phyloP scores from a whole-genome alignment of 163 green algal genomes.

The Chloromonas sp. region DNA sequence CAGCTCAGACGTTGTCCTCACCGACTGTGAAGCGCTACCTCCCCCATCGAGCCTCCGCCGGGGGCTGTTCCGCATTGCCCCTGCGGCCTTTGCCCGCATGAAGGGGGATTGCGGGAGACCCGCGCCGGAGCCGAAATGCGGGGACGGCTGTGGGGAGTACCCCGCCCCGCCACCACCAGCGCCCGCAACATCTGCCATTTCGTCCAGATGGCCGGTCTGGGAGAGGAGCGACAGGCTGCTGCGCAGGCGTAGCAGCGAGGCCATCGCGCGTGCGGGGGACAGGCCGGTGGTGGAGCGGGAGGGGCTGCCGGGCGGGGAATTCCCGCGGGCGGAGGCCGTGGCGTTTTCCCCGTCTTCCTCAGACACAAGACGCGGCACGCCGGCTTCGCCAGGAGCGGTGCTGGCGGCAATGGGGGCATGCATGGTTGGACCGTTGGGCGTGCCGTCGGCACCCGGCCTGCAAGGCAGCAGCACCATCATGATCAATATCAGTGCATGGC shows the following conservation, averaged over 20 bases:
- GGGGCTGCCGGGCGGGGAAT: too few relatives aligned
- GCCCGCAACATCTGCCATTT: background rate
- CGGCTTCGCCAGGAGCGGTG: background rate
- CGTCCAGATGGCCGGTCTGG: background rate
- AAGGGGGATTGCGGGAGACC: background rate
- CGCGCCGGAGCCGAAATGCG: background rate
- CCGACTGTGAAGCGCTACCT: background rate
- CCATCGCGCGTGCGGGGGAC: background rate
- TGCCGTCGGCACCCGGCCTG: too few relatives aligned
- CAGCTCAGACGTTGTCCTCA: background rate
- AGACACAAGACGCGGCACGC: background rate
- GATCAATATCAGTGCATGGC: background rate
- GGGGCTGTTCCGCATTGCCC: background rate
- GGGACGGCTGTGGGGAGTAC: background rate
- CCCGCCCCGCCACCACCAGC: background rate
- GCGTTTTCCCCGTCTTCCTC: background rate
- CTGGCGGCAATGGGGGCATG: too few relatives aligned
- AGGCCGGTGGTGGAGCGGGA: background rate
- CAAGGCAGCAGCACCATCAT: too few relatives aligned
- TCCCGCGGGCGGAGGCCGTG: background rate
- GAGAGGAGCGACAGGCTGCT: background rate
- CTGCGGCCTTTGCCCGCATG: background rate
- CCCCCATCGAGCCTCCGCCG: background rate
- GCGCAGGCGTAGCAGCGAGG: conserved; percentile 2
- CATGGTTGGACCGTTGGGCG: background rate